Percentiles rank a stretch among this genome's conserved stretches.
Conservation (phyloP, 2,329 filamentous ascomycete genomes). For the Neofusicoccum sp. region DNA sequence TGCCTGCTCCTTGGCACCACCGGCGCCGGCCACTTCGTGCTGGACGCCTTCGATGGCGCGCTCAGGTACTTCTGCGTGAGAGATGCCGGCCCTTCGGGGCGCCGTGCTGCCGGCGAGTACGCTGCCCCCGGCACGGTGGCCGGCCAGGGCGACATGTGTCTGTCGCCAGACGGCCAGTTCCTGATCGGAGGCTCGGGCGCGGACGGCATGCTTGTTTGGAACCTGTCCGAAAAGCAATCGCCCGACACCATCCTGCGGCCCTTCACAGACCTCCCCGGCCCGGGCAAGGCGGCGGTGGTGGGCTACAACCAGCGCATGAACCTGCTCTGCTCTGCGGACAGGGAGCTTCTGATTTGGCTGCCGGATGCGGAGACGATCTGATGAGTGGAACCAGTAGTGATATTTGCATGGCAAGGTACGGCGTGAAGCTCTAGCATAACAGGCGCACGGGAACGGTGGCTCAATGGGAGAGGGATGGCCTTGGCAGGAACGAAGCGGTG, state of each 20-base stretch:
- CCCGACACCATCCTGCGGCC: slow-evolving; percentile 63
- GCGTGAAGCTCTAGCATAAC: neutral
- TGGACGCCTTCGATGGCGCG: slow-evolving; percentile 88
- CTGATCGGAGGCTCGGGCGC: slow-evolving; percentile 72
- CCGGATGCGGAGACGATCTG: slow-evolving; percentile 40
- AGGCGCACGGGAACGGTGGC: neutral
- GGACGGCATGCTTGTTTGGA: slow-evolving; percentile 78
- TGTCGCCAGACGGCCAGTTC: slow-evolving; percentile 85
- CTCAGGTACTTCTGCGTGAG: slow-evolving; percentile 69
- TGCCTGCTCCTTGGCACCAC: slow-evolving; percentile 79
- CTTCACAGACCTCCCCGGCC: slow-evolving; percentile 61
- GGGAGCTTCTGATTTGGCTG: slow-evolving; percentile 60
- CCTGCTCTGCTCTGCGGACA: slow-evolving; percentile 85
- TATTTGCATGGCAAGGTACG: neutral
- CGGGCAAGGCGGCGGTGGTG: slow-evolving; percentile 67
- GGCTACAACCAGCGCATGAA: slow-evolving; percentile 91
- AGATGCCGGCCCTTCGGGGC: slow-evolving; percentile 41
- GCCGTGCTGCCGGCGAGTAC: slow-evolving; percentile 40
- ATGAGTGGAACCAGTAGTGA: neutral
- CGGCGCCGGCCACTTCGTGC: slow-evolving; percentile 78
- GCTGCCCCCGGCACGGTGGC: slow-evolving; percentile 49
- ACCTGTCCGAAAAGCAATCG: slow-evolving; percentile 58
- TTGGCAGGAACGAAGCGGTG: neutral
- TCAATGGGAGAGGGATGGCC: neutral
- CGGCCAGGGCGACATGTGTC: slow-evolving; percentile 74